Percentiles rank a stretch among this genome's conserved stretches.
These are phyloP conservation scores for Dactylorhiza incarnata DNA, from an alignment of 106 monocot species.

Conservation along the genomic window DNA sequence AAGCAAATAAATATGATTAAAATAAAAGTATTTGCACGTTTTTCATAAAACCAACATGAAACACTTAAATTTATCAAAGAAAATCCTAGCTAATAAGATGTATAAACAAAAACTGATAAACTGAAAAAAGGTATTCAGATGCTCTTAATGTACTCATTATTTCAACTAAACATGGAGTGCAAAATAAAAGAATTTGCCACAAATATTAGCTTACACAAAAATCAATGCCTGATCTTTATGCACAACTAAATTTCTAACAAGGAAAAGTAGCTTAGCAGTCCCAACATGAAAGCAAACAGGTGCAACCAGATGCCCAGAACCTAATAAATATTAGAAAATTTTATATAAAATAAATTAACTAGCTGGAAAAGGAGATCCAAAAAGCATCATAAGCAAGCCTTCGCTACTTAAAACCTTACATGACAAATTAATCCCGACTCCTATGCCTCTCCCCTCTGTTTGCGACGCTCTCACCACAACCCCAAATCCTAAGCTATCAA, in stretches of 20 bases:
- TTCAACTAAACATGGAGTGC: neutral
- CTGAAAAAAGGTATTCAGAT: neutral
- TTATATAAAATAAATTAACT: neutral
- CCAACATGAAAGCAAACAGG: neutral
- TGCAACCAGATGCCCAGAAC: neutral
- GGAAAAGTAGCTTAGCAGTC: neutral
- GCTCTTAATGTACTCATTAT: neutral
- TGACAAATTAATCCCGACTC: neutral
- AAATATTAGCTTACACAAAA: slow-evolving; percentile 1
- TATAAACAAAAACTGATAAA: neutral
- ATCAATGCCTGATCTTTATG: neutral
- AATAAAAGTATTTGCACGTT: neutral
- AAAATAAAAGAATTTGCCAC: neutral
- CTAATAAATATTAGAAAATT: neutral
- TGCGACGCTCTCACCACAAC: too few species aligned
- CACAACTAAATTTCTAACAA: neutral
- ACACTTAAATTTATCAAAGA: too few species aligned
- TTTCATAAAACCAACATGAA: neutral
- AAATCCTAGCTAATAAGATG: neutral
- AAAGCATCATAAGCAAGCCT: neutral
- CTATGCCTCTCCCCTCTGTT: neutral
- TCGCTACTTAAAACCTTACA: neutral
- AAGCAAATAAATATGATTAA: neutral
- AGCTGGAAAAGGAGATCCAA: neutral
- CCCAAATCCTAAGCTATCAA: too few species aligned